A percentile compares a stretch with the other conserved stretches of the same genome.
These are phyloP conservation scores for Zygosaccharomyces bisporus DNA, from an alignment of 805 yeast genomes.

Conservation along the genomic window DNA sequence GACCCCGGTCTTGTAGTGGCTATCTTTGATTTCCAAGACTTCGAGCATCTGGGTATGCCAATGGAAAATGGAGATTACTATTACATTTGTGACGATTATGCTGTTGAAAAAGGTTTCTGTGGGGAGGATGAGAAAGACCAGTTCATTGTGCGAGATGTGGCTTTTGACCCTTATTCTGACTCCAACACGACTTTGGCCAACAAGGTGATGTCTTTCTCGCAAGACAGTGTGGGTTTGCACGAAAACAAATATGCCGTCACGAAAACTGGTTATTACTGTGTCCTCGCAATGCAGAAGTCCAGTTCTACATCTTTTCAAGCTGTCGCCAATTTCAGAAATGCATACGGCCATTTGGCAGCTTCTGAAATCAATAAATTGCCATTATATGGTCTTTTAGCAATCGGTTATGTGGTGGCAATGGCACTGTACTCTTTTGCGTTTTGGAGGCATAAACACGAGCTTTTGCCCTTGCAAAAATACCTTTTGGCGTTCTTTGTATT, in stretches of 20 bases:
- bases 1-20: slow-evolving; percentile 56
- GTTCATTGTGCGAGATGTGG: slow-evolving; percentile 52
- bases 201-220: slow-evolving; percentile 52
- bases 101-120: slow-evolving; percentile 60
- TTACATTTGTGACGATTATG: slow-evolving; percentile 72
- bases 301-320: slow-evolving; percentile 51
- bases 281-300: slow-evolving; percentile 58
- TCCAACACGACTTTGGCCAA: slow-evolving; percentile 52
- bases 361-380: slow-evolving; percentile 89
- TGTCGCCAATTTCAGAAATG: slow-evolving; percentile 79
- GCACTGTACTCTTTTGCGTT: slow-evolving; percentile 83
- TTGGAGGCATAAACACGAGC: slow-evolving; percentile 78
- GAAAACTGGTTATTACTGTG: slow-evolving; percentile 89
- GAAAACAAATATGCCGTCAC: slow-evolving; percentile 60
- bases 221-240: slow-evolving; percentile 56
- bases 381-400: slow-evolving; percentile 78
- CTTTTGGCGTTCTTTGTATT: slow-evolving; percentile 80
- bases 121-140: slow-evolving; percentile 49
- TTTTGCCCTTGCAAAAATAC: slow-evolving; percentile 86
- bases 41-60: slow-evolving; percentile 58
- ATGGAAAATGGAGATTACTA: slow-evolving; percentile 43
- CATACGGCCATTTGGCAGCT: slow-evolving; percentile 87
- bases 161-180: slow-evolving; percentile 43
- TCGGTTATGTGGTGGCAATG: slow-evolving; percentile 76
- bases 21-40: slow-evolving; percentile 80